Conservation (phyloP, 305 asterid genomes). For the Rubia peregrina region DNA sequence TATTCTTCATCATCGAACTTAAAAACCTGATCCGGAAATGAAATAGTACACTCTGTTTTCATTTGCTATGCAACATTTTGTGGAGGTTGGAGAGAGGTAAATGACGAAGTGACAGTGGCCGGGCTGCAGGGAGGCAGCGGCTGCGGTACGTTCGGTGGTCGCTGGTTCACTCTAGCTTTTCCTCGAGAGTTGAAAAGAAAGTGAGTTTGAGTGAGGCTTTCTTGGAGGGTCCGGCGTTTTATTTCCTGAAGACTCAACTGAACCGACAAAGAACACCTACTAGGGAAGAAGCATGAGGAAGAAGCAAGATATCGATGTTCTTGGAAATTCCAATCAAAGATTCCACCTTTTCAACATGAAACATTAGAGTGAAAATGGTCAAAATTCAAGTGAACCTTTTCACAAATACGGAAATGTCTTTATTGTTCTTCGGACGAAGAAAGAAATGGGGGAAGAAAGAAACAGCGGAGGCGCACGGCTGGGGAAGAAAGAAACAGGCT, state of each 20-base stretch:
- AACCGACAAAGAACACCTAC: background rate
- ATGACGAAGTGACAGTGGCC: constrained; percentile 10
- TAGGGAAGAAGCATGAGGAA: background rate
- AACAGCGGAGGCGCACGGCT: too few species aligned
- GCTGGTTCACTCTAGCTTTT: constrained; percentile 22
- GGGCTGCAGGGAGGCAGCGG: constrained; percentile 12
- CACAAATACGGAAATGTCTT: background rate
- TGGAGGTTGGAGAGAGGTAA: constrained; percentile 11
- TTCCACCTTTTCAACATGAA: background rate
- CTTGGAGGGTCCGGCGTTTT: constrained; percentile 31
- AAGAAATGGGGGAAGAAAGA: too few species aligned
- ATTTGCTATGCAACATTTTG: constrained; percentile 13
- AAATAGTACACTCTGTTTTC: constrained; percentile 1
- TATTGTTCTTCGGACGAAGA: background rate
- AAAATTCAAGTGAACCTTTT: background rate
- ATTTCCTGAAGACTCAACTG: constrained; percentile 13
- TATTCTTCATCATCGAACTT: background rate
- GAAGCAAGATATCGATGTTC: background rate
- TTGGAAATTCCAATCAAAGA: background rate
- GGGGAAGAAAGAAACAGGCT: too few species aligned
- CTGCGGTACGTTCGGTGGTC: constrained; percentile 21
- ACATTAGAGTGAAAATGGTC: background rate
- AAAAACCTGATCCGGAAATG: constrained; percentile 18
- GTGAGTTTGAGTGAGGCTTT: constrained; percentile 37
- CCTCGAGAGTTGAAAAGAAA: constrained; percentile 42